Conservation (phyloP, 2,329 filamentous ascomycete species). For the Arthrobotrys entomopaga region DNA sequence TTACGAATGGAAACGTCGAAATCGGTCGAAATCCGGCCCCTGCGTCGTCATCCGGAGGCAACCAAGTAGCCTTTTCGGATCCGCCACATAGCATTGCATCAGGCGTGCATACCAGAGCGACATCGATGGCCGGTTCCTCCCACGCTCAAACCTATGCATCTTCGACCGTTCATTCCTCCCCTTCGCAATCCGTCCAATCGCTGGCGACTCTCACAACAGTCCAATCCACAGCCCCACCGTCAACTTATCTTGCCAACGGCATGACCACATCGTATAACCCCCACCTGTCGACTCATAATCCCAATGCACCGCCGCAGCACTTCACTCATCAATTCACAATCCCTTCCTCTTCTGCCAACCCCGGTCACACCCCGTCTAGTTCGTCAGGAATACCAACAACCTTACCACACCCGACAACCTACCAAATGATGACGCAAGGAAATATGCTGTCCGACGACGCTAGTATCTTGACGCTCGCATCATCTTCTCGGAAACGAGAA, state of each 20-base stretch:
- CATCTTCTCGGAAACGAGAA: conserved; percentile 79
- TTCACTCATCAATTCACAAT: conserved; percentile 66
- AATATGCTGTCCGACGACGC: conserved; percentile 85
- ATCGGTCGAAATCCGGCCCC: conserved; percentile 33
- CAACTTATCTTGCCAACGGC: conserved; percentile 57
- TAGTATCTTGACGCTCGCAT: conserved; percentile 81
- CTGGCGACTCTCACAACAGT: conserved; percentile 86
- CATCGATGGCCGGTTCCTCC: conserved; percentile 69
- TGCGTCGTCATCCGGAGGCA: conserved; percentile 61
- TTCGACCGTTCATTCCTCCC: conserved; percentile 77
- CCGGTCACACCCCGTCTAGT: conserved; percentile 47
- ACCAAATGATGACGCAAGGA: conserved; percentile 81
- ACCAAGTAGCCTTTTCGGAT: conserved; percentile 68
- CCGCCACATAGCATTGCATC: conserved; percentile 64
- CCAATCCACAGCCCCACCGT: conserved; percentile 75
- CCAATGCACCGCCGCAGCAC: conserved; percentile 61
- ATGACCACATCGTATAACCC: conserved; percentile 56
- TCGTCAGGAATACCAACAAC: conserved; percentile 61
- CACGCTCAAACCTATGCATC: conserved; percentile 67
- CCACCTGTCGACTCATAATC: conserved; percentile 58
- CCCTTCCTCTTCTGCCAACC: conserved; percentile 59
- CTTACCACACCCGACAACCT: conserved; percentile 75
- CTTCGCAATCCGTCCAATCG: conserved; percentile 81
- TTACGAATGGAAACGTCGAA: conserved; percentile 18
- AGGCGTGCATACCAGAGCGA: conserved; percentile 67